Base-by-base conservation (phyloP, 2,329 filamentous ascomycete genomes). In the Ceratocystis variospora region DNA sequence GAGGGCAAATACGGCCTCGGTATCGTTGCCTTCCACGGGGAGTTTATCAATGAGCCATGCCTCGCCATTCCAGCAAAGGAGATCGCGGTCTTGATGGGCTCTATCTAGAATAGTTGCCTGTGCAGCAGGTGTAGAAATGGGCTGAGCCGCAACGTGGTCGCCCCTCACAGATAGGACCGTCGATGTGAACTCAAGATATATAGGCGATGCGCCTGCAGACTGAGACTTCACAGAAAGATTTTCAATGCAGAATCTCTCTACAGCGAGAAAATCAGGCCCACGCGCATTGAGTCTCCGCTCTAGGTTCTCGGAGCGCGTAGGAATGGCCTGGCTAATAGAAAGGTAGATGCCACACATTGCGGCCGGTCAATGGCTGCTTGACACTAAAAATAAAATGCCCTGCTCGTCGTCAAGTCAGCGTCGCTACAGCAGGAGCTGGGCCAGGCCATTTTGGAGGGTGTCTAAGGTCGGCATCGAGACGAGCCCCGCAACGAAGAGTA, bases 21-120 rank as follows among this genome's bases (percentile, higher is more conserved):
- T 89, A 75, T 99, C 94, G 73, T 96, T 96, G 67, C 85, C 88
- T 5, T 72, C 67, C n/a, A 96, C 78, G 0, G 74, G 71, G 8
- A 80, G 71, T 44, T 80, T 80, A 7, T 75, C 76, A 62, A 96
- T 80, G 67, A 82, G 87, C 94, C 94, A 99, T 0, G 91, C 93
- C 74, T 99, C 94, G 55, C 94, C 94, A 73, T 99, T 99, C 94
- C 94, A 99, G 80, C 93, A 96, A 1, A 99, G 79, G 22, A 62
- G 8, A 22, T 61, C 41, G 50, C 62, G 45, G 53, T 57, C 25
- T 28, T 10, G 53, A 28, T 57, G 22, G 17, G 53, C 22, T 28
- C 5, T 28, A 3, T 15, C 19, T 12, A 8, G 10, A 10, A 1
- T 37, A 37, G 33, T 37, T 10, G 8, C 2, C 33, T 37, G 33